Base-by-base conservation (phyloP, 2,329 filamentous ascomycete species). In the Penicillium sclerotigenum region DNA sequence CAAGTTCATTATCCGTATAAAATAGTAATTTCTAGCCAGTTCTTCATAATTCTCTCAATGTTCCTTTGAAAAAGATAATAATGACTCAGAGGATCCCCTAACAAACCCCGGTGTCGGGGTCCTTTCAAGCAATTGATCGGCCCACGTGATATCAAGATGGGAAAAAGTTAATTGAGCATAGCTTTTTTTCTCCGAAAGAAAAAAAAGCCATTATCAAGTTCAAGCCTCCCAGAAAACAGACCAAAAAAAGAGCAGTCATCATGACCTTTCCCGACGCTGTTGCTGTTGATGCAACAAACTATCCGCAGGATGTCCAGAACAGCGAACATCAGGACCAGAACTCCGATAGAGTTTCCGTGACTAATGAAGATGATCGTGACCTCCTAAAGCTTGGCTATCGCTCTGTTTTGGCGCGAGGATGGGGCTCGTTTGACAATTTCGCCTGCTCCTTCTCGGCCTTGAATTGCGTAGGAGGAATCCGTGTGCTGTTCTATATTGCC, bases 401-500 rank as follows among this genome's bases (percentile, higher is more conserved):
- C 24, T 58, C 66, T 20, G 64, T 68, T 16, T 54, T 68, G 29
- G 65, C 59, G 16, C 59, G 66, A 24, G 60, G 66, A 36, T 68
- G 65, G 65, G 64, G 66, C 18, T 54, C 57, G 0, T 68, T 68
- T 33, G 65, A 67, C 47, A 68, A 68, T 33, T 68, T 68, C 28
- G 65, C 61, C 9, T 69, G 67, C 43, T 66, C 67, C 9, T 67
- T 67, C 51, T 67, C 65, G 16, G 67, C 67, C 8, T 49, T 69
- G 42, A 63, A 68, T 47, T 63, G 59, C 40, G 64, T 69, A 38
- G 65, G 67, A 22, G 67, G 67, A 7, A 65, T 69, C 33, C 60
- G 65, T n/a, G 65, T 69, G 20, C 38, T 66, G 16, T 69, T 66
- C 55, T 67, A 65, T 33, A 69, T 68, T 36, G 67, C 64, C 13